Evolutionary conservation across 2,329 filamentous ascomycete genomes (phyloP), one percentile per base, ranked within the genome.

Genomic region (Macrophomina pseudophaseolina): DNA sequence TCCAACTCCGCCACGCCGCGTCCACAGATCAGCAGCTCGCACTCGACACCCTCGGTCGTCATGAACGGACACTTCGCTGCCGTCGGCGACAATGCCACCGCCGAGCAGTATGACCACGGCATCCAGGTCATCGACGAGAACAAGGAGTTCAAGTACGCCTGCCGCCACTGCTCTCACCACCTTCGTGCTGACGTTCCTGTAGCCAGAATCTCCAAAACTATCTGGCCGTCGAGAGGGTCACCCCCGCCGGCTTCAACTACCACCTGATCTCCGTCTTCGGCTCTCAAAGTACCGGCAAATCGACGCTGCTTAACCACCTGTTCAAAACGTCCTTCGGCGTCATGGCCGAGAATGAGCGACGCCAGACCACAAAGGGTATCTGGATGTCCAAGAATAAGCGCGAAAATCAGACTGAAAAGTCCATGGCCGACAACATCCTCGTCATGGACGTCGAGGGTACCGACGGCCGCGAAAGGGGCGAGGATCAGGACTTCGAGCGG

Each of bases 381-480:
- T 99, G 95, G 95, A 91, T 99, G 90, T 97, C 94, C 70, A 97
- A 97, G 84, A 98, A 98, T 81, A 97, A 97, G 83, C 82, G 83
- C 33, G 85, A 85, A 71, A 80, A 82, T 62, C 79, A 80, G 70
- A 78, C 82, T 66, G 30, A 46, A 5, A 74, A 73, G 70, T 84
- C 83, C 70, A 97, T 98, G 93, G 94, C 94, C 65, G 93, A 97
- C 74, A 99, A 99, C 80, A 97, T 99, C 74, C 84, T 99, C 69
- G 95, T 99, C 72, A 99, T 99, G 95, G 95, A 99, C 76, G 95
- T 99, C 51, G 95, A 99, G 80, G 95, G 95, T 71, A 98, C 95
- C 11, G 95, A 99, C 78, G 95, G 95, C 63, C 89, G 95, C 72
- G 95, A 99, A 82, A 87, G 95, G 71, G 95, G 95, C 70, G 95